Base-by-base conservation (phyloP, 345 rosid genomes). In the Brassica juncea region DNA sequence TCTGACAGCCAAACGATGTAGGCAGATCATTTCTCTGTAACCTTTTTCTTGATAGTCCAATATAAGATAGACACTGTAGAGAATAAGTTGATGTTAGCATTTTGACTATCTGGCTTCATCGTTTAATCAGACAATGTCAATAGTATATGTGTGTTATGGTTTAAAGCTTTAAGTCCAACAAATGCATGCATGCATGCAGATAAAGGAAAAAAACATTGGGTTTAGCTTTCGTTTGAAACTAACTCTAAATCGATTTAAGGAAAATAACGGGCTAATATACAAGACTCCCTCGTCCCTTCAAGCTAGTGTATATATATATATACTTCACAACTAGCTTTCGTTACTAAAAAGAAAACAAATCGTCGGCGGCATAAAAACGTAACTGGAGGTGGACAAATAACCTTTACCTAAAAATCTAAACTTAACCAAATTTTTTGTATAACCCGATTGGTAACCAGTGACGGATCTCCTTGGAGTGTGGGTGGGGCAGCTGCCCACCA, bases 131-230 rank as follows among this genome's bases (percentile, higher is more conserved):
- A 59, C 31, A 19, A 19, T 19, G n/a, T 23, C 31, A 19, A 19
- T 19, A 10, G 30, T 8, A 55, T 55, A 19, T 19, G 0, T 19
- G 11, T 57, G 12, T 8, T 3, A 16, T 6, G 59, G 59, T 54
- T 54, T 54, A 54, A 15, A 54, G 23, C 25, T 15, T 11, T 37
- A 42, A 44, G 52, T 12, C 27, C 28, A 21, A 57, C 61, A 57
- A 60, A 61, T 61, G 66, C 62, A 58, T 58, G 62, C 60, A 55
- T 55, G 60, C 60, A 11, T 44, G 52, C 15, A 44, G 52, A 9
- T 15, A 12, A 42, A 42, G 10, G 52, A 12, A 11, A 12, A 39
- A 39, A 10, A 3, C n/a, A 11, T 44, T 44, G 16, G 10, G 60
- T 55, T 16, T 55, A 55, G 10, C 23, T 55, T 55, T 55, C 60